These are phyloP conservation scores for Physcia stellaris DNA, from an alignment of 495 filamentous ascomycete genomes.

Conservation along the genomic window DNA sequence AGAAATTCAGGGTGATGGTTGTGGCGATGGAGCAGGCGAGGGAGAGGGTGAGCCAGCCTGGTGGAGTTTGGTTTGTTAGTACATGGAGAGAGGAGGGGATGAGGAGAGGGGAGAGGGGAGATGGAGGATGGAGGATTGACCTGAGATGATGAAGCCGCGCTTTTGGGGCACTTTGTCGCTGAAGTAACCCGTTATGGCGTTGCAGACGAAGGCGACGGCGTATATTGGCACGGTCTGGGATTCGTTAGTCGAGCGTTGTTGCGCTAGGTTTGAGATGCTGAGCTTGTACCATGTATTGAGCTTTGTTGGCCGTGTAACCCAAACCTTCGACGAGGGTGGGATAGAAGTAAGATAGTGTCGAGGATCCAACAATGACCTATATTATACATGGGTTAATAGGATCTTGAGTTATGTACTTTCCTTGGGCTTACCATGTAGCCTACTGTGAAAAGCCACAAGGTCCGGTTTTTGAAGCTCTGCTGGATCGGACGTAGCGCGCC, in stretches of 20 bases:
- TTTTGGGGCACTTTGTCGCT: constrained; percentile 20
- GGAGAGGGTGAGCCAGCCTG: constrained; percentile 25
- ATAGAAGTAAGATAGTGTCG: constrained; percentile 37
- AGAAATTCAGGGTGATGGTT: constrained; percentile 28
- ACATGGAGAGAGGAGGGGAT: background rate
- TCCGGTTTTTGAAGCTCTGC: background rate
- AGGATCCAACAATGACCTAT: constrained; percentile 28
- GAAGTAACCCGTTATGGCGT: constrained; percentile 21
- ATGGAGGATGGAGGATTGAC: no score
- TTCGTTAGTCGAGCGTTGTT: background rate
- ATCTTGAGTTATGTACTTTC: no score
- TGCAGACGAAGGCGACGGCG: constrained; percentile 27
- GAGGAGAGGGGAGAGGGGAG: background rate
- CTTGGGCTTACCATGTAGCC: constrained; percentile 28
- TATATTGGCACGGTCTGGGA: constrained; percentile 25
- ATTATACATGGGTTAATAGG: no score
- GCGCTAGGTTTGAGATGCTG: background rate
- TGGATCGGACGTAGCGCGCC: constrained; percentile 2
- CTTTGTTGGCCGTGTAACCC: constrained; percentile 27
- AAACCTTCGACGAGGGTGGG: constrained; percentile 34
- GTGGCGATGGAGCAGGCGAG: constrained; percentile 29
- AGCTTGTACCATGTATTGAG: constrained; percentile 28
- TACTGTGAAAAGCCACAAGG: constrained; percentile 11
- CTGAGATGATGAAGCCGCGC: constrained; percentile 17
- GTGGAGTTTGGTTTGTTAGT: constrained; percentile 1